These are phyloP conservation scores for Eucalyptus coolabah DNA, from an alignment of 345 rosid species.

Conservation along the genomic window DNA sequence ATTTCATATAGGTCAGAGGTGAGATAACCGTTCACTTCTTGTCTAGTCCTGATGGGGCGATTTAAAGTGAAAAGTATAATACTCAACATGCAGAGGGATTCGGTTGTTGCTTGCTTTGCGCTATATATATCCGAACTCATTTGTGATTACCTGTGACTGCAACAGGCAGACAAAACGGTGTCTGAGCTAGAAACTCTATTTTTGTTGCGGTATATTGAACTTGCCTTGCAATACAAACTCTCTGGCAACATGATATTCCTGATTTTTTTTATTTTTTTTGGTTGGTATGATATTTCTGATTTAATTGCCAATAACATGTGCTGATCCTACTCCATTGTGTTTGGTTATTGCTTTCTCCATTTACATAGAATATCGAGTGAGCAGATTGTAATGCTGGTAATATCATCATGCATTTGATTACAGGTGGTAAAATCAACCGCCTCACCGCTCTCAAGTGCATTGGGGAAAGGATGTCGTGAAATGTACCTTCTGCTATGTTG, in stretches of 20 bases:
- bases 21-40: background rate
- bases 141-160: background rate
- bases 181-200: background rate
- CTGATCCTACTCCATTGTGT: background rate
- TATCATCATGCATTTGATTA: background rate
- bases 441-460: background rate
- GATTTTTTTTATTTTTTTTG: too few relatives aligned
- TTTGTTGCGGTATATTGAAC: background rate
- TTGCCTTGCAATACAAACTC: background rate
- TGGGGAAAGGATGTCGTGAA: background rate
- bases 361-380: background rate
- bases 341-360: background rate
- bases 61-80: background rate
- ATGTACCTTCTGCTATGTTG: background rate
- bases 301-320: background rate
- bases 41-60: background rate
- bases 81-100: background rate
- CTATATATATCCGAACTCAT: background rate
- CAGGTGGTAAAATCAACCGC: background rate
- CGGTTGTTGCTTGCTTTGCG: background rate
- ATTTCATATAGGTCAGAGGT: slow-evolving; percentile 82
- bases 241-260: background rate
- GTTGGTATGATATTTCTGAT: too few relatives aligned
- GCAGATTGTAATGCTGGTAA: background rate
- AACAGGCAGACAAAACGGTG: slow-evolving; percentile 23